Base-by-base conservation (phyloP, 352 stramenopile genomes). In the Globisporangium megalacanthum region DNA sequence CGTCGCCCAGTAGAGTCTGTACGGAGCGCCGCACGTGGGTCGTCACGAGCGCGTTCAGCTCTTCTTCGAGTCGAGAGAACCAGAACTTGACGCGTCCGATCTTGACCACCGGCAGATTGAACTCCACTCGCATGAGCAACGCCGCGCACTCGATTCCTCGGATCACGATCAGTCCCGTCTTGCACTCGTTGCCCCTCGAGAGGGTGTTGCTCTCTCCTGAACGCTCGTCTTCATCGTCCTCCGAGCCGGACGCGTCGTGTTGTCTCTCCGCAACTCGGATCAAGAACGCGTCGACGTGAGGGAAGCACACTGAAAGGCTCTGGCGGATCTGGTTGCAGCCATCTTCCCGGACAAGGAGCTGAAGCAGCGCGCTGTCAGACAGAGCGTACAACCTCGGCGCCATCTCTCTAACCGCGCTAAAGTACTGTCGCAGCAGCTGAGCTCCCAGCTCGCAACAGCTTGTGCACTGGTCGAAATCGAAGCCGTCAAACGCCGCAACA, bases 1-100 rank as follows among this genome's bases (percentile, higher is more conserved):
- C 47, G 13, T 50, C 52, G 13, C 41, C 54, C 8, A 68, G 54
- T 6, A 59, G 29, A 42, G 54, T 68, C 36, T 68, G 48, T 6
- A 83, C 59, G 1, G 70, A 66, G 6, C 48, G 29, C 14, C 77
- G 75, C 5, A 71, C 19, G 31, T 87, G 73, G 3, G 69, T 57
- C 25, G 48, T 46, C 2, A 87, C 74, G 51, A 85, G 63, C n/a
- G 58, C 61, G 6, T 48, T 29, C 57, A 88, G 73, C 44, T 89
- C 79, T 51, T 89, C 79, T 48, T 88, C 75, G 0, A 89, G 57
- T 2, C 79, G 67, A 2, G 67, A 68, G 31, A 89, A 67, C 79
- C 79, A 89, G 55, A 89, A 89, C 33, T 78, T 75, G 10, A 86
- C 36, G 9, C 79, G 66, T 1, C 79, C 79, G 17, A 89, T 84